Evolutionary conservation across 1,139 yeast species (phyloP), one percentile per base, ranked within the genome.

Genomic region (Pichia sp.): DNA sequence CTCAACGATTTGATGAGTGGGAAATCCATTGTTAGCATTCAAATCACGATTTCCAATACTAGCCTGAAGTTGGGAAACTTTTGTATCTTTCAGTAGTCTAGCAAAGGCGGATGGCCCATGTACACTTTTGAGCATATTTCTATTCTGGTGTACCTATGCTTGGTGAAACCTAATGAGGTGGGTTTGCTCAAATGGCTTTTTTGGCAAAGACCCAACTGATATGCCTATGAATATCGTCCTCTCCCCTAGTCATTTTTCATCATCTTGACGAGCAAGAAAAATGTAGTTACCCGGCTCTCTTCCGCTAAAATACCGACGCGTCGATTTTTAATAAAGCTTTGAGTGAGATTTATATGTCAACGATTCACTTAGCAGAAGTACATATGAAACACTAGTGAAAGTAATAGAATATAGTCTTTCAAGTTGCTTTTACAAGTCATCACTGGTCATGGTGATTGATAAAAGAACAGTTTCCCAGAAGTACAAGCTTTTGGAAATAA

Each of bases 401-500:
- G n/a, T n/a, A 6, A 25, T 25, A 25, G 9, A 9, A 25, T 31
- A 31, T n/a, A n/a, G 16, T 31, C 18, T 31, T 31, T 31, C 37
- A 31, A 12, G 37, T 13, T 31, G 28, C 9, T 25, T 9, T 6
- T 25, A 25, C 28, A 25, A 31, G 18, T 10, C 10, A 31, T n/a
- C 37, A 12, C 10, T 9, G 7, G 18, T 7, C 18, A 41, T 45
- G 47, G 37, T 31, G 43, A n/a, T 44, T 10, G 48, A 49, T 7
- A 52, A 46, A 25, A 54, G 43, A 23, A 48, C 59, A 10, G 72
- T 74, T 2, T 64, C 69, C 3, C 68, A 71, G 55, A 63, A 76
- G 48, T 89, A 83, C 70, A 82, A 84, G 63, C 78, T 96, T 48
- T 87, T 95, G 12, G 98, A 93, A 67, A 85, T 91, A 42, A 85